These are phyloP conservation scores for Entamoeba dispar DNA, from an alignment of 208 protist species.

Conservation along the genomic window DNA sequence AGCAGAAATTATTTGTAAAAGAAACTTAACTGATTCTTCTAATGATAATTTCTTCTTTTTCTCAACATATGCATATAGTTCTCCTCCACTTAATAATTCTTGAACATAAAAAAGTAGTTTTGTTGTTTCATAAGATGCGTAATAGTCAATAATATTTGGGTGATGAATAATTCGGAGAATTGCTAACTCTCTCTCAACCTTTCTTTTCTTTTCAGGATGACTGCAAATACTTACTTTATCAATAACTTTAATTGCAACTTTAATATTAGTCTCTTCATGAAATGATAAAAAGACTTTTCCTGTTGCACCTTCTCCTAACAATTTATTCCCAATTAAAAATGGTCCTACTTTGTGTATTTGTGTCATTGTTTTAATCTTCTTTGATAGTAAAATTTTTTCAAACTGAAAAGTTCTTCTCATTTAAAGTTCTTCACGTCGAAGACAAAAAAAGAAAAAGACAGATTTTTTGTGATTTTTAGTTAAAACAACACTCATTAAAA, in stretches of 20 bases:
- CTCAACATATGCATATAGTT: background rate
- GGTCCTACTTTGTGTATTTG: background rate
- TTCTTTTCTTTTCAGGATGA: background rate
- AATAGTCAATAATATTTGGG: background rate
- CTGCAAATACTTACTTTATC: background rate
- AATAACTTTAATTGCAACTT: background rate
- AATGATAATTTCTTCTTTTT: background rate
- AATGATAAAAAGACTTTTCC: background rate
- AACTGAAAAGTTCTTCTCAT: too few relatives aligned
- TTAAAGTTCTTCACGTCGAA: too few relatives aligned
- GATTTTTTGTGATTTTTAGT: too few relatives aligned
- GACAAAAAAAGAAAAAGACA: too few relatives aligned
- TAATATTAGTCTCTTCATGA: background rate
- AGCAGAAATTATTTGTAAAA: background rate
- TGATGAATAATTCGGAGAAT: background rate
- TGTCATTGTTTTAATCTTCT: background rate
- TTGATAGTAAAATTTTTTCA: too few relatives aligned
- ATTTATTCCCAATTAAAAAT: background rate
- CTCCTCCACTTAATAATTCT: background rate
- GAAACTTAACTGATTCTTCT: background rate
- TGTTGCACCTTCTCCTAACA: background rate
- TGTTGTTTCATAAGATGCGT: background rate
- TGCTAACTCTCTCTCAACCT: background rate
- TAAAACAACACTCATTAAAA: too few relatives aligned
- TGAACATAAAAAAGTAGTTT: background rate